Base-by-base conservation (phyloP, 2,329 filamentous ascomycete species). In the Diatrype stigma region DNA sequence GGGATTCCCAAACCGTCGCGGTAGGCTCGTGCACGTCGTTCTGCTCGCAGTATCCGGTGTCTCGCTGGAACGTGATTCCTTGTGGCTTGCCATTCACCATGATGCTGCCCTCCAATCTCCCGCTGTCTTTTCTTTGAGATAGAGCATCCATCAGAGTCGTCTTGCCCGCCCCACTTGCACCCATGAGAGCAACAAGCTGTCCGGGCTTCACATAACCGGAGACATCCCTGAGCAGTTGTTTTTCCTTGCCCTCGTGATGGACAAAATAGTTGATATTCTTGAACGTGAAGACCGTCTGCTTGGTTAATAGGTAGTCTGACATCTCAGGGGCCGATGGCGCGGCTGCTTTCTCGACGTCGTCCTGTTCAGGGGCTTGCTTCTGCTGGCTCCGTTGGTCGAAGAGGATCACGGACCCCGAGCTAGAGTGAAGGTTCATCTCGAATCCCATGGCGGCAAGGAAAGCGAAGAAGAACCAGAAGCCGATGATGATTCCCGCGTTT, bases 181-280 rank as follows among this genome's bases (percentile, higher is more conserved):
- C 78, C 85, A 89, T 89, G 1, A 95, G 75, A 1, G 90, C 90
- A 3, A 90, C 96, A 30, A 95, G 72, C 1, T 89, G 95, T 30
- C 91, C 91, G 0, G 91, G 91, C 67, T 92, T 92, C 51, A 96
- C 89, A 88, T 89, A 96, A 5, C 91, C 91, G 58, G 89, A 83
- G 2, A 96, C 87, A 50, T 91, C 74, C 57, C 96, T 85, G 47
- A 96, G 70, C 53, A 96, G 66, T 19, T 86, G 79, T n/a, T 89
- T 81, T 1, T 77, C 71, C 56, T 89, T 81, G 1, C 77, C 77
- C 70, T 94, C 26, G 10, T 30, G 26, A 30, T 30, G 26, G 10
- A 30, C 26, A 10, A 30, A 30, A 30, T 30, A 30, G 10, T 10
- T 30, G 26, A 30, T 94, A 70, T 94, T 88, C 59, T 86, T 80